These are phyloP conservation scores for Euphorbia peplus DNA, from an alignment of 345 rosid species.

Conservation along the genomic window DNA sequence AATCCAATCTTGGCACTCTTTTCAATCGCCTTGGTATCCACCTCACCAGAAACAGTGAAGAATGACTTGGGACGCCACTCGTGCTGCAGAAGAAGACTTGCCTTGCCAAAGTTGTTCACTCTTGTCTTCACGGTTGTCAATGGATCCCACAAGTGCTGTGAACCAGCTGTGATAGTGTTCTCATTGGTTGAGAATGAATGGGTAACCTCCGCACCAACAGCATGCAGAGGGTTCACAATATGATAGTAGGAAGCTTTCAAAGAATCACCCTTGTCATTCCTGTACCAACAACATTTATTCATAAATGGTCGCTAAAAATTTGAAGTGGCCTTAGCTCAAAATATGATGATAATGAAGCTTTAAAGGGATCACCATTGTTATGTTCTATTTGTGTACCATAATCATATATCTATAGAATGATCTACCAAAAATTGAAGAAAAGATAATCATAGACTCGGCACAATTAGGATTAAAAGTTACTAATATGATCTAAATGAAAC, in stretches of 20 bases:
- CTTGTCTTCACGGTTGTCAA: constrained; percentile 73
- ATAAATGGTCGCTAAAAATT: no score
- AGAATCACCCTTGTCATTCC: constrained; percentile 78
- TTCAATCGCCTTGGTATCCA: constrained; percentile 78
- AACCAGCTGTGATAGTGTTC: constrained; percentile 69
- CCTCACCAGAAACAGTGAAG: constrained; percentile 78
- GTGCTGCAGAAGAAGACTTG: constrained; percentile 80
- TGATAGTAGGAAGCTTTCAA: constrained; percentile 77
- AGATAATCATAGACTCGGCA: not conserved
- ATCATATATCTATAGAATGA: not conserved
- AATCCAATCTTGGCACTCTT: constrained; percentile 85
- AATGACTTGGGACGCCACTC: constrained; percentile 84
- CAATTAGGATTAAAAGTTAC: not conserved
- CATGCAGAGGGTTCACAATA: constrained; percentile 50
- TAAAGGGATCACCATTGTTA: not conserved
- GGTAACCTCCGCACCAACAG: constrained; percentile 80
- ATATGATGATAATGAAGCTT: not conserved
- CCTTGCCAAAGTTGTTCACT: constrained; percentile 66
- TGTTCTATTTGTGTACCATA: not conserved
- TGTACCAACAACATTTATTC: constrained; percentile 24
- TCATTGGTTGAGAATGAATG: constrained; percentile 72
- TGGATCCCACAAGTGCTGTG: constrained; percentile 72
- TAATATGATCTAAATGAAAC: not conserved
- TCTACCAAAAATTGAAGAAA: not conserved
- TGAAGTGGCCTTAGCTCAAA: not conserved